Base-by-base conservation (phyloP, 345 rosid species). In the Citrus sp. region DNA sequence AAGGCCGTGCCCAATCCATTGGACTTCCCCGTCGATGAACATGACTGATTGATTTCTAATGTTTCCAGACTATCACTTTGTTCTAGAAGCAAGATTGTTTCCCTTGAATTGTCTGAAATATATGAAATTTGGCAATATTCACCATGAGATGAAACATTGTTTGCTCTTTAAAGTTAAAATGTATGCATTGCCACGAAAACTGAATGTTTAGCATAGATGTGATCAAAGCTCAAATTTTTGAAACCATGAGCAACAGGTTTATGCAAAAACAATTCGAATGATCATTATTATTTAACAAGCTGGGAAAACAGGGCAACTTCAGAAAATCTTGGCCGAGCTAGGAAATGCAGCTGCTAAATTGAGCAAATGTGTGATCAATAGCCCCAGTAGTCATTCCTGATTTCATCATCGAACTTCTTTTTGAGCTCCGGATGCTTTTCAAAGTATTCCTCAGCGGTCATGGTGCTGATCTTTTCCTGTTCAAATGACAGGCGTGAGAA, bases 391-490 rank as follows among this genome's bases (percentile, higher is more conserved):
- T 94, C 99, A 16, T 94, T 94, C 73, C 99, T 92, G 86, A 96
- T 96, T 83, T 94, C 99, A 32, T 96, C 99, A 79, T 96, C 98
- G 28, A 94, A 92, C 85, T 94, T 89, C 97, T 96, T 87, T 81
- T 92, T 96, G 73, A 96, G 89, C 79, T 96, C 99, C 0, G 99
- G 99, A 80, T 96, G 97, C 87, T 96, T 94, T 73, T 67, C 95
- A 73, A 97, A 97, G 91, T 96, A 96, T 77, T 96, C 99, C 8
- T 96, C 97, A 8, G 98, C 98, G 2, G 98, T 97, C 99, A 97
- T 97, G 86, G 99, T 94, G 88, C 98, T 92, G 78, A 97, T 73
- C 86, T 92, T 97, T 90, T 87, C 72, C 99, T 97, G 97, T 82
- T 74, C 37, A 75, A 69, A 72, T 35, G 59, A 25, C 64, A 6